phyloP scores from a whole-genome alignment of 2,329 filamentous ascomycete genomes.

The Diplocarpon rosae region DNA sequence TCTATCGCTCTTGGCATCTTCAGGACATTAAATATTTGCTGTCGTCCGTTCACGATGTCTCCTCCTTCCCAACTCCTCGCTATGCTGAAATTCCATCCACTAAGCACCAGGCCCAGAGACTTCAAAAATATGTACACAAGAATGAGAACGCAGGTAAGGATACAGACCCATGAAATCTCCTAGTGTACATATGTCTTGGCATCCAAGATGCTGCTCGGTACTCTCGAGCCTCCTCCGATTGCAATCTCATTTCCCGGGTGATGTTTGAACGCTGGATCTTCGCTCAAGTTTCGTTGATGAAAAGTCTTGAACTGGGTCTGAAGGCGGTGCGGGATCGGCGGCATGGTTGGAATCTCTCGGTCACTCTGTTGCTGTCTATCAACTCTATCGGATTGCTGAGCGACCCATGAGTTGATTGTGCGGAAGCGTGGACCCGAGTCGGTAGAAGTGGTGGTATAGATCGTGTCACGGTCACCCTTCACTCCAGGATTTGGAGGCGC shows the following conservation, averaged over 20 bases:
- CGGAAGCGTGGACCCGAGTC: constrained; percentile 41
- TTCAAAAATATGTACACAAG: constrained; percentile 16
- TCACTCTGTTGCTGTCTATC: constrained; percentile 35
- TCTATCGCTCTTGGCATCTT: constrained; percentile 1
- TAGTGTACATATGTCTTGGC: constrained; percentile 20
- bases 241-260: constrained; percentile 26
- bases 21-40: constrained; percentile 9
- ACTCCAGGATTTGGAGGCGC: constrained; percentile 7
- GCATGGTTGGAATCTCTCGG: constrained; percentile 24
- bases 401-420: constrained; percentile 52
- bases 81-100: constrained; percentile 13
- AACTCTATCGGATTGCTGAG: constrained; percentile 47
- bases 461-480: constrained; percentile 22
- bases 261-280: constrained; percentile 22
- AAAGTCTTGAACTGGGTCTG: constrained; percentile 4
- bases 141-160: constrained; percentile 1
- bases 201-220: constrained; percentile 25
- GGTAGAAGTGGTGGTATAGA: constrained; percentile 24
- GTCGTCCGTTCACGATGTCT: constrained; percentile 1
- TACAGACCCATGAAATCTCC: constrained; percentile 4
- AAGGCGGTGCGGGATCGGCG: constrained; percentile 16
- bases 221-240: constrained; percentile 19
- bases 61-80: constrained; percentile 11
- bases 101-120: constrained; percentile 18
- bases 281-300: constrained; percentile 22